These are phyloP conservation scores for Fraxinus quadrangulata DNA, from an alignment of 257 asterid species.

Conservation along the genomic window DNA sequence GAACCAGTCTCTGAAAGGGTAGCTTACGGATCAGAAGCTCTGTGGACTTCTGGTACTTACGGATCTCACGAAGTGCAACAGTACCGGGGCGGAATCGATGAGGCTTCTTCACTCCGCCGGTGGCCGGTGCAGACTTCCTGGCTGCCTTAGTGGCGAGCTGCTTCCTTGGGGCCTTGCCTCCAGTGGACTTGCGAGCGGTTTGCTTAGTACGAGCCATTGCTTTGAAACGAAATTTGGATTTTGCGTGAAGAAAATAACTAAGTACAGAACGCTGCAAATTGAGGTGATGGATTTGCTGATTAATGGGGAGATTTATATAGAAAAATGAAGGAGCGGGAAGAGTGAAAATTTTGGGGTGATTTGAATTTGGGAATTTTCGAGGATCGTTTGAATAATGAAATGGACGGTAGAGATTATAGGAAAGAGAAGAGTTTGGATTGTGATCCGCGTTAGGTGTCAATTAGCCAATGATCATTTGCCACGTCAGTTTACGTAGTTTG, in stretches of 20 bases:
- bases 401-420: constrained; percentile 4
- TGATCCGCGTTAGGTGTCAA: constrained; percentile 12
- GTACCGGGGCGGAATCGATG: constrained; percentile 31
- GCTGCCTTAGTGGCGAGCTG: constrained; percentile 31
- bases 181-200: constrained; percentile 30
- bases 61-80: constrained; percentile 27
- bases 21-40: constrained; percentile 28
- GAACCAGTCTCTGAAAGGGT: constrained; percentile 27
- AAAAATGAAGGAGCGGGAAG: constrained; percentile 6
- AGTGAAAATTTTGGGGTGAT: constrained; percentile 7
- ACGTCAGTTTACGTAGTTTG: neutral
- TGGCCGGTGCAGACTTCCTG: constrained; percentile 26
- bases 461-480: neutral
- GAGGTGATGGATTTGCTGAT: neutral
- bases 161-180: constrained; percentile 33
- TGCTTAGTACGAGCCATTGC: constrained; percentile 29
- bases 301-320: neutral
- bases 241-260: too few relatives aligned
- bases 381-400: constrained; percentile 16
- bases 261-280: neutral
- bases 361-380: neutral
- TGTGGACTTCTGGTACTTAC: constrained; percentile 27
- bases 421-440: neutral
- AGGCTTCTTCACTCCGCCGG: constrained; percentile 33
- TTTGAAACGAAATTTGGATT: neutral